A percentile compares a stretch with the other conserved stretches of the same genome.
Conservation (phyloP, 306 rosid species). For the Inga oerstediana region DNA sequence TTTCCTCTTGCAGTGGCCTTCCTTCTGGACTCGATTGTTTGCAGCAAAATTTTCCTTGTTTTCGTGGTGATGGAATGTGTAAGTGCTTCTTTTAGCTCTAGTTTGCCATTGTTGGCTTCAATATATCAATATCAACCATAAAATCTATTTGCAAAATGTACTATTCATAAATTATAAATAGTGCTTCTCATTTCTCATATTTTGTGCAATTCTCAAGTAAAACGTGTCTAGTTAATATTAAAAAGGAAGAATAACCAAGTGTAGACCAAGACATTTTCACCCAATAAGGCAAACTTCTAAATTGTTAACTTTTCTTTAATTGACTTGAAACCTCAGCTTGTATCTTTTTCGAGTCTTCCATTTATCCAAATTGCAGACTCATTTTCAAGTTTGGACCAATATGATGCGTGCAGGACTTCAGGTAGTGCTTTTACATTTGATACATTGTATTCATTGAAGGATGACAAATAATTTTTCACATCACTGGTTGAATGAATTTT, state of each 20-base stretch:
- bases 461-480: background rate
- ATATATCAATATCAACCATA: background rate
- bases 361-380: background rate
- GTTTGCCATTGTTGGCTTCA: background rate
- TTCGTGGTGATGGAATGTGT: slow-evolving; percentile 58
- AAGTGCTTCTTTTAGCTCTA: slow-evolving; percentile 40
- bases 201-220: background rate
- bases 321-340: background rate
- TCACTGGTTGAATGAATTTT: background rate
- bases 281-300: background rate
- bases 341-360: background rate
- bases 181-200: background rate
- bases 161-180: background rate
- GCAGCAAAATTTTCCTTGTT: slow-evolving; percentile 71
- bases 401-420: background rate
- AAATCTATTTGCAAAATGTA: background rate
- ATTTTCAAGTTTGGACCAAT: background rate
- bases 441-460: background rate
- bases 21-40: slow-evolving; percentile 73
- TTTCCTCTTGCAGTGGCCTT: slow-evolving; percentile 53
- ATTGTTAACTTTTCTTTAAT: background rate
- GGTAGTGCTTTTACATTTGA: background rate
- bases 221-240: background rate
- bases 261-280: background rate
- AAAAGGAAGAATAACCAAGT: background rate